Conservation (phyloP, 805 yeast genomes). For the Saccharomycopsis babjevae region DNA sequence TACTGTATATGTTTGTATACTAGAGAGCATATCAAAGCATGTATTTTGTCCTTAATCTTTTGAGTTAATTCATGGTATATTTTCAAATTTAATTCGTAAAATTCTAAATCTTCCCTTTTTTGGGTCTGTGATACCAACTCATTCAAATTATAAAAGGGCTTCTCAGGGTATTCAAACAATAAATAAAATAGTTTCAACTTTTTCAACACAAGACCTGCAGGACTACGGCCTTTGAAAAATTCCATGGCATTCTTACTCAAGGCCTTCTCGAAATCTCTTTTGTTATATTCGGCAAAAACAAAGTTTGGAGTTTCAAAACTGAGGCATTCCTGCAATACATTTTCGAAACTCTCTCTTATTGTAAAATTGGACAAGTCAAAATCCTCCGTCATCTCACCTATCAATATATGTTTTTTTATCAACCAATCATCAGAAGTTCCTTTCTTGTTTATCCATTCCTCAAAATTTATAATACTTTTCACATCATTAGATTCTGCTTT, state of each 20-base stretch:
- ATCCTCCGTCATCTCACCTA: background rate
- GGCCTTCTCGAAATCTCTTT: background rate
- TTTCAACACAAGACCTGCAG: background rate
- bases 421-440: background rate
- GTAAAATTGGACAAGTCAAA: background rate
- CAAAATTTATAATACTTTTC: background rate
- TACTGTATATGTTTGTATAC: constrained; percentile 1
- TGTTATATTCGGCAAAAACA: background rate
- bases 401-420: background rate
- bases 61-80: background rate
- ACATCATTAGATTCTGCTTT: background rate
- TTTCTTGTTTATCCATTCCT: background rate
- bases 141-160: background rate
- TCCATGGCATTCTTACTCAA: background rate
- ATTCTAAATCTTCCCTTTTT: background rate
- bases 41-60: background rate
- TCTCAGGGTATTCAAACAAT: background rate
- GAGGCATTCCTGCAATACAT: background rate
- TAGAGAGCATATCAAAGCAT: background rate
- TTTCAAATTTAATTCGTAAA: background rate
- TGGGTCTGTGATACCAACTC: background rate
- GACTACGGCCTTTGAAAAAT: background rate
- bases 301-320: background rate
- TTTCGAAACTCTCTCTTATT: background rate
- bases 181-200: background rate